These are phyloP conservation scores for Teratosphaeria gauchensis DNA, from an alignment of 2,329 filamentous ascomycete genomes.

Conservation along the genomic window DNA sequence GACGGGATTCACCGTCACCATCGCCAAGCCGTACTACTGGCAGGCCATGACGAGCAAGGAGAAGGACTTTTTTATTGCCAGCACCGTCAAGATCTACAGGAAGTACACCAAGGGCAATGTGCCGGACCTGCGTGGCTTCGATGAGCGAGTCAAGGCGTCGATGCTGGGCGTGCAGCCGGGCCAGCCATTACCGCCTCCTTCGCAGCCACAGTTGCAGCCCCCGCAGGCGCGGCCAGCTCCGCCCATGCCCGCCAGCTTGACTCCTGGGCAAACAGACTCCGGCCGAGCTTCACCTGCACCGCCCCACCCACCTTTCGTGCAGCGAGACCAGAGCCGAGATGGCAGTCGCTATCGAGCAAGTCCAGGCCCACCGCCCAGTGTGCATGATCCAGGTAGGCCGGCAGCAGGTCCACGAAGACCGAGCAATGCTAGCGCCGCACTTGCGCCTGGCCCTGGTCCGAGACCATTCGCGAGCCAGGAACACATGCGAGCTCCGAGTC, in stretches of 20 bases:
- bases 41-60: constrained; percentile 87
- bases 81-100: constrained; percentile 87
- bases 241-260: neutral
- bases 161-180: constrained; percentile 46
- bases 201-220: neutral
- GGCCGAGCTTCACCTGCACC: constrained; percentile 8
- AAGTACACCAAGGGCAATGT: constrained; percentile 87
- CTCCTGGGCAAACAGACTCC: neutral
- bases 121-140: constrained; percentile 75
- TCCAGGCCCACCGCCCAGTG: constrained; percentile 22
- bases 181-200: constrained; percentile 4
- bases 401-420: constrained; percentile 1
- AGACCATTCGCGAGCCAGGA: constrained; percentile 24
- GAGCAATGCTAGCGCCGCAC: neutral
- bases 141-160: constrained; percentile 64
- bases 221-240: neutral
- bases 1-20: constrained; percentile 75
- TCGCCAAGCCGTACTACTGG: constrained; percentile 97
- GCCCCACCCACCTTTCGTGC: constrained; percentile 25
- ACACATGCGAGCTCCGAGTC: constrained; percentile 24
- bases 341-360: constrained; percentile 19
- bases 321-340: constrained; percentile 20
- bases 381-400: constrained; percentile 11
- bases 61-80: constrained; percentile 97
- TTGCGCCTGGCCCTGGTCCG: constrained; percentile 8